Conservation (phyloP, 169 alveolate species). For the Cryptosporidium ryanae region DNA sequence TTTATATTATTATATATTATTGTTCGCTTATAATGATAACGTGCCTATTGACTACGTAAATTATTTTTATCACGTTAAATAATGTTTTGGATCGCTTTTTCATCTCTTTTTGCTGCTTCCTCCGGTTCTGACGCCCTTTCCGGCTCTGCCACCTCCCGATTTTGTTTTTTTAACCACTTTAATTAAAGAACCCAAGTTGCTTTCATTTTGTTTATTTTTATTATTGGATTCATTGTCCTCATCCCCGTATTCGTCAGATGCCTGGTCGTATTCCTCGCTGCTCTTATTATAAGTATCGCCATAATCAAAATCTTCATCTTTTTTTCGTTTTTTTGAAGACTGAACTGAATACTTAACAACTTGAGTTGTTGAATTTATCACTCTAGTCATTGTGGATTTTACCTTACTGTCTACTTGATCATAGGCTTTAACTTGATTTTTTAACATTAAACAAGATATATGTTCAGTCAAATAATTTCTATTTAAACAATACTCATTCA, state of each 20-base stretch:
- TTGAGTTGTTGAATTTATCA: conserved; percentile 59
- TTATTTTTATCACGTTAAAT: too few relatives aligned
- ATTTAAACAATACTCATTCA: conserved; percentile 50
- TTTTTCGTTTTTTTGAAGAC: background rate
- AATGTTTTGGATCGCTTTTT: background rate
- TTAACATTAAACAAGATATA: conserved; percentile 56
- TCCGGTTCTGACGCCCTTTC: background rate
- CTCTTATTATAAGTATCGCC: background rate
- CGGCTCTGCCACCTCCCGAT: background rate
- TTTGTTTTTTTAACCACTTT: conserved; percentile 45
- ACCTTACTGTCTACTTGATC: conserved; percentile 63
- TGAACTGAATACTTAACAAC: conserved; percentile 51
- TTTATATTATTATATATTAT: too few relatives aligned
- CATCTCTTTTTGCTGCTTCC: background rate
- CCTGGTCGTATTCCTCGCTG: background rate
- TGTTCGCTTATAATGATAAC: too few relatives aligned
- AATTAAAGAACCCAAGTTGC: conserved; percentile 46
- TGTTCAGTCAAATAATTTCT: conserved; percentile 66
- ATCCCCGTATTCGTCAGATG: background rate
- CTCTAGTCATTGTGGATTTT: conserved; percentile 58
- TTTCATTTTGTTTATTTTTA: conserved; percentile 2
- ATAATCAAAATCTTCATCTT: too few relatives aligned
- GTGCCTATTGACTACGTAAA: too few relatives aligned
- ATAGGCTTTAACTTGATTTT: conserved; percentile 41
- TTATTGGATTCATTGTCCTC: background rate